Base-by-base conservation (phyloP, 2,329 filamentous ascomycete species). In the Chrysoporthe cubensis region DNA sequence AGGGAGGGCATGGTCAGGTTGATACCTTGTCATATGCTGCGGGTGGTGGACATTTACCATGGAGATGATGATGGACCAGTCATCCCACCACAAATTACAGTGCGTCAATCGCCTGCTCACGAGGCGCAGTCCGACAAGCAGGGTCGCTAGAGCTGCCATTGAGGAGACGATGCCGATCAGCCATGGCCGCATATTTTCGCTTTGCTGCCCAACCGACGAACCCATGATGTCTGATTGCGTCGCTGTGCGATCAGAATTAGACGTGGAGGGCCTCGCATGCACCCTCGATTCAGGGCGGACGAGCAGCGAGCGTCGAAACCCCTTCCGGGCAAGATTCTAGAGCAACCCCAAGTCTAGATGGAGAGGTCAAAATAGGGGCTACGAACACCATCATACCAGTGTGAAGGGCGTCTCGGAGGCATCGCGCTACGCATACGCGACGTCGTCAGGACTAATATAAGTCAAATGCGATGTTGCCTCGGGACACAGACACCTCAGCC, bases 41-140 rank as follows among this genome's bases (percentile, higher is more conserved):
- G 46, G 57, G 40, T 54, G 43, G 34, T 26, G 2, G 14, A 2
- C 32, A 71, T 75, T 57, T 72, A 84, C 82, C 82, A 82, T 81
- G 0, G 83, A 84, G 62, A 80, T 83, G 0, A 84, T 66, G 66
- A 85, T 82, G 73, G 83, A 76, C 72, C 78, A 84, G 72, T 85
- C 83, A 74, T 85, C 83, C 83, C 82, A 84, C 83, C 83, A 84
- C 5, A 84, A 72, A 67, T 74, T 72, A 66, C 83, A 81, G 2
- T 74, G 78, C 58, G 81, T 81, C 57, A 82, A 73, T 61, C 77
- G 76, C 13, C 82, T 80, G 66, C 80, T 80, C 40, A 79, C 65
- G 5, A 84, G 62, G 2, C 83, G 78, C 16, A 84, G 72, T n/a
- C 50, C 73, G 14, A 84, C 80, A 2, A 76, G 73, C 1, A 77